A percentile compares a stretch with the other conserved stretches of the same genome.
These are phyloP conservation scores for Lipomyces sp. DNA, from an alignment of 805 yeast genomes.

Conservation along the genomic window DNA sequence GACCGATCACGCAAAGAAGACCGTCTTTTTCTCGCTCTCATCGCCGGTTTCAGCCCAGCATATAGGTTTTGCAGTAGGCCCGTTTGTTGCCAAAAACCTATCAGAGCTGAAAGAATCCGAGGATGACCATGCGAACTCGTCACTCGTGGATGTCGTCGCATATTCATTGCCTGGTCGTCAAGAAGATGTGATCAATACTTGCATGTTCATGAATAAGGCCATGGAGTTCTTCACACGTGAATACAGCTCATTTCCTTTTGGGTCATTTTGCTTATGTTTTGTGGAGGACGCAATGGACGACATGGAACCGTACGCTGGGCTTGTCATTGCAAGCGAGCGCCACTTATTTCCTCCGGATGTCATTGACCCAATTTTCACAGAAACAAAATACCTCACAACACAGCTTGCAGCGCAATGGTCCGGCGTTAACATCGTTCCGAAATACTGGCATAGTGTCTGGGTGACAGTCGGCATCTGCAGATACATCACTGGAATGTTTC, in stretches of 20 bases:
- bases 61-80: slow-evolving; percentile 91
- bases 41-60: slow-evolving; percentile 92
- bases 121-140: slow-evolving; percentile 35
- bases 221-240: slow-evolving; percentile 81
- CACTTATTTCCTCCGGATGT: slow-evolving; percentile 67
- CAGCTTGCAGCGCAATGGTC: slow-evolving; percentile 88
- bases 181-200: slow-evolving; percentile 62
- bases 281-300: slow-evolving; percentile 54
- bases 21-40: slow-evolving; percentile 66
- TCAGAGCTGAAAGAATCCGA: slow-evolving; percentile 43
- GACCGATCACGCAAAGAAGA: slow-evolving; percentile 67
- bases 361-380: slow-evolving; percentile 72
- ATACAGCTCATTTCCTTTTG: slow-evolving; percentile 89
- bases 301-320: slow-evolving; percentile 67
- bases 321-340: slow-evolving; percentile 58
- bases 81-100: slow-evolving; percentile 65
- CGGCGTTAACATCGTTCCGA: slow-evolving; percentile 85
- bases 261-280: slow-evolving; percentile 74
- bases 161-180: slow-evolving; percentile 62
- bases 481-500: slow-evolving; percentile 74
- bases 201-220: slow-evolving; percentile 71
- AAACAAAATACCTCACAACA: slow-evolving; percentile 64
- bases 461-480: slow-evolving; percentile 79
- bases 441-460: slow-evolving; percentile 79
- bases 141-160: slow-evolving; percentile 45